A percentile compares a stretch with the other conserved stretches of the same genome.
Evolutionary conservation across 441 rosid species (phyloP).

Genomic region (Dalechampia spathulata): DNA sequence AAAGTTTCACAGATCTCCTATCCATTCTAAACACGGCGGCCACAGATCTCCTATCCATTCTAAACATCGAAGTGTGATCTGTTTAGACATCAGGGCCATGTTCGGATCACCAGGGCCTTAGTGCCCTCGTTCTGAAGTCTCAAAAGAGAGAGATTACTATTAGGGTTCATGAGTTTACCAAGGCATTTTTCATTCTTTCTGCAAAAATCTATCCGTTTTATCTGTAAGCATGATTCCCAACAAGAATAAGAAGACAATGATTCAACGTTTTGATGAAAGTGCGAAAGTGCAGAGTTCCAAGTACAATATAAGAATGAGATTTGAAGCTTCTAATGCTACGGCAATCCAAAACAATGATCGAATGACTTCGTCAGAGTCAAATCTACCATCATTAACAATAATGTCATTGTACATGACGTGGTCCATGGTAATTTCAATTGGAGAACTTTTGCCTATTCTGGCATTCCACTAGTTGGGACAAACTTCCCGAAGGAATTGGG

Average conservation of each 20-base stretch:
- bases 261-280: not conserved
- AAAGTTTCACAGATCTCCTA: not conserved
- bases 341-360: not conserved
- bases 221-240: no score
- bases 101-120: no score
- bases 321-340: not conserved
- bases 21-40: constrained; percentile 9
- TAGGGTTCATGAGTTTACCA: no score
- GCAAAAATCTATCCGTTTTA: no score
- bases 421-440: not conserved
- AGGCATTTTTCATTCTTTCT: no score
- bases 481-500: no score
- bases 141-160: no score
- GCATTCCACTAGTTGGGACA: no score
- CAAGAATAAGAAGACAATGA: not conserved
- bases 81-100: no score
- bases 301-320: constrained; percentile 1
- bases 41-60: constrained; percentile 1
- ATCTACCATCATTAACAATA: not conserved
- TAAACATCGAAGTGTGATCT: no score
- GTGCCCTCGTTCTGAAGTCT: no score
- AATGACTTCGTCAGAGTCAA: not conserved
- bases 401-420: not conserved
- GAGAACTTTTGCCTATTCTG: no score
- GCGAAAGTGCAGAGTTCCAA: not conserved